These are phyloP conservation scores for Fusarium subglutinans DNA, from an alignment of 2,329 filamentous ascomycete species.

Conservation along the genomic window DNA sequence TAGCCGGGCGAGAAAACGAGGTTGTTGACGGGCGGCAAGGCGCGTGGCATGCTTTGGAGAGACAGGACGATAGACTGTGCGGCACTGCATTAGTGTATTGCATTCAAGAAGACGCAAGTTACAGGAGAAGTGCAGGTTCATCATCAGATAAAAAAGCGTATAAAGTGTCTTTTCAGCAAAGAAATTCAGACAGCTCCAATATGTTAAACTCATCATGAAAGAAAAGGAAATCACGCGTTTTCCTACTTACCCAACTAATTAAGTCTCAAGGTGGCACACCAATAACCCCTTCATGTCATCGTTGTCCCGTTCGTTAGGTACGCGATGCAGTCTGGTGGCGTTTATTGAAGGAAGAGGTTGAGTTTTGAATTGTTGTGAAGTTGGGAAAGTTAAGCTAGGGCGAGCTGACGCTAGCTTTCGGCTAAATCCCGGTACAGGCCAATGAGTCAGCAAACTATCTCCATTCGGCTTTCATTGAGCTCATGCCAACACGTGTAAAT, in stretches of 20 bases:
- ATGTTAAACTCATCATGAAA: conserved; percentile 60
- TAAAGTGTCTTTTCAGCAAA: conserved; percentile 68
- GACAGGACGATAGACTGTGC: conserved; percentile 12
- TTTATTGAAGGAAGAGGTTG: conserved; percentile 16
- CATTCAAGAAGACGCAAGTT: not conserved
- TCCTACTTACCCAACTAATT: conserved; percentile 38
- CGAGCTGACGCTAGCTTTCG: conserved; percentile 11
- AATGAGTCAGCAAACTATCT: conserved; percentile 9
- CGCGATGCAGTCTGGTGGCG: conserved; percentile 5
- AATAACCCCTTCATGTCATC: conserved; percentile 15
- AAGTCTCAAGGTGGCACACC: not conserved
- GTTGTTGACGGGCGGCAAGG: conserved; percentile 8
- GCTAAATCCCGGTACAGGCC: conserved; percentile 22
- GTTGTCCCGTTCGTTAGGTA: not conserved
- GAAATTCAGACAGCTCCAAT: conserved; percentile 83
- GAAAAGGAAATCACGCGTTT: not conserved
- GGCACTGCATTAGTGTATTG: conserved; percentile 16
- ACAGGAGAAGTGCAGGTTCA: conserved; percentile 5
- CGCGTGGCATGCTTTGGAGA: conserved; percentile 39
- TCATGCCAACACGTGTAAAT: not conserved
- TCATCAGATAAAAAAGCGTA: conserved; percentile 64
- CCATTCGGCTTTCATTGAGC: not conserved
- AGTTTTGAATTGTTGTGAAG: conserved; percentile 17
- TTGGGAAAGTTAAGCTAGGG: conserved; percentile 24
- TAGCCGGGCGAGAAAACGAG: conserved; percentile 32